Evolutionary conservation across 495 filamentous ascomycete genomes (phyloP).

Genomic region (Penicillium manginii): DNA sequence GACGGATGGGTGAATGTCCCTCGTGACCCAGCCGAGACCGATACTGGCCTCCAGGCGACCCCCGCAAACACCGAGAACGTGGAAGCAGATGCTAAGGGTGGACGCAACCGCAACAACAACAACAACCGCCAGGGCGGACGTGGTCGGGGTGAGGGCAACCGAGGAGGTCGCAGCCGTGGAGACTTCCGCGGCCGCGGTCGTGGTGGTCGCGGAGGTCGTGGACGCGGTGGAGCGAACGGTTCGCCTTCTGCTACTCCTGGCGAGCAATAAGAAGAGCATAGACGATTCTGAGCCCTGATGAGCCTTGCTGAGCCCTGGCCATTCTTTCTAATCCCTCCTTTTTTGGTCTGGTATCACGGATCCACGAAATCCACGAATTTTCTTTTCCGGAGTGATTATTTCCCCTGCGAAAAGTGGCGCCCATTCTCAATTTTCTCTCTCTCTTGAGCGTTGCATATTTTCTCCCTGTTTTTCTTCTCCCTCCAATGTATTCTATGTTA

Average conservation of each 20-base stretch:
- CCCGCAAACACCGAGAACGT: slow-evolving; percentile 49
- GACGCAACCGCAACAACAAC: slow-evolving; percentile 48
- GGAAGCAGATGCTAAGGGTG: slow-evolving; percentile 58
- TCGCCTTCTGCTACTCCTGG: slow-evolving; percentile 26
- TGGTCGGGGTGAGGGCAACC: slow-evolving; percentile 50
- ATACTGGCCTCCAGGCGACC: slow-evolving; percentile 64
- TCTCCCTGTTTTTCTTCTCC: slow-evolving; percentile 34
- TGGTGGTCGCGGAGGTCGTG: slow-evolving; percentile 40
- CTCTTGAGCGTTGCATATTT: slow-evolving; percentile 30
- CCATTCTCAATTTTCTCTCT: slow-evolving; percentile 29
- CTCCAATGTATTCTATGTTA: slow-evolving; percentile 1
- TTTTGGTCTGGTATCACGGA: slow-evolving; percentile 9
- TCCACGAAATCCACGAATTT: slow-evolving; percentile 52
- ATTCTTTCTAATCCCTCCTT: too few species aligned
- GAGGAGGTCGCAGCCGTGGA: slow-evolving; percentile 41
- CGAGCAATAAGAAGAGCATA: slow-evolving; percentile 23
- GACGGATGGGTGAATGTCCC: slow-evolving; percentile 81
- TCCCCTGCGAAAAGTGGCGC: slow-evolving; percentile 45
- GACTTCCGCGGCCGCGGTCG: slow-evolving; percentile 52
- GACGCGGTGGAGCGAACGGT: slow-evolving; percentile 38
- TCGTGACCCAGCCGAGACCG: slow-evolving; percentile 74
- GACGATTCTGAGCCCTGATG: too few species aligned
- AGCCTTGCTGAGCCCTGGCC: slow-evolving; percentile 3
- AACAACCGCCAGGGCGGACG: slow-evolving; percentile 53
- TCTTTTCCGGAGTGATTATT: slow-evolving; percentile 21